Conservation (phyloP, 1,284 basidiomycete genomes). For the Trametes versicolor region DNA sequence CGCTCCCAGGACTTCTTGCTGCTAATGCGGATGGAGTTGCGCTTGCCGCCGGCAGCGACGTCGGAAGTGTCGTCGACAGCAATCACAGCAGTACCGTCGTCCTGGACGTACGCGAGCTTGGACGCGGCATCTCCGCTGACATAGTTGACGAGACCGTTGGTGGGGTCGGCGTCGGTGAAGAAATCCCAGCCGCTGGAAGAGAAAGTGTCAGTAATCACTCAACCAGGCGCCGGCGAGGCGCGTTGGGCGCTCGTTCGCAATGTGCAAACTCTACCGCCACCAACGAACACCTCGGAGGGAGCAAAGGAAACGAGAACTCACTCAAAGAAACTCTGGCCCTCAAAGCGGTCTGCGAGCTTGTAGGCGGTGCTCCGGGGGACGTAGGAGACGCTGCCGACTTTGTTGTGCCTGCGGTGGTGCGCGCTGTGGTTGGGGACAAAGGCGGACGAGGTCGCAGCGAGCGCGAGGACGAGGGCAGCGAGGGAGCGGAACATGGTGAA, state of each 20-base stretch:
- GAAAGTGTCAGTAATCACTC: not conserved
- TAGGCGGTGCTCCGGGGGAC: constrained; percentile 38
- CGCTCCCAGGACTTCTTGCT: constrained; percentile 71
- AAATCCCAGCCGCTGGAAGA: constrained; percentile 67
- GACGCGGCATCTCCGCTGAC: constrained; percentile 52
- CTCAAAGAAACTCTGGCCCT: constrained; percentile 51
- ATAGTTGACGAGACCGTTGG: constrained; percentile 44
- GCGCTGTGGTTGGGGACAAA: constrained; percentile 22
- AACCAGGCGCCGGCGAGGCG: not conserved
- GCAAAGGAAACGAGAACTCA: constrained; percentile 23
- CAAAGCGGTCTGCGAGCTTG: constrained; percentile 48
- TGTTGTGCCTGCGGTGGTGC: constrained; percentile 26
- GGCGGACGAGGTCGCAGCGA: constrained; percentile 27
- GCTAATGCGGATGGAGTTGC: constrained; percentile 81
- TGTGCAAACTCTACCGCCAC: not conserved
- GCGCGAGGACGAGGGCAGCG: constrained; percentile 30
- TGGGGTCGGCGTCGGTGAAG: constrained; percentile 71
- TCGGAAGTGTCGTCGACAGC: constrained; percentile 67
- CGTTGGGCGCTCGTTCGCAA: no score
- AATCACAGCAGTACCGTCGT: constrained; percentile 62
- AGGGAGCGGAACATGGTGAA: constrained; percentile 31
- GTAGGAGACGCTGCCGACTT: constrained; percentile 16
- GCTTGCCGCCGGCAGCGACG: constrained; percentile 60
- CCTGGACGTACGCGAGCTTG: constrained; percentile 65
- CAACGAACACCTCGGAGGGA: not conserved